Conservation (phyloP, 257 asterid genomes). For the Agastache rugosa region DNA sequence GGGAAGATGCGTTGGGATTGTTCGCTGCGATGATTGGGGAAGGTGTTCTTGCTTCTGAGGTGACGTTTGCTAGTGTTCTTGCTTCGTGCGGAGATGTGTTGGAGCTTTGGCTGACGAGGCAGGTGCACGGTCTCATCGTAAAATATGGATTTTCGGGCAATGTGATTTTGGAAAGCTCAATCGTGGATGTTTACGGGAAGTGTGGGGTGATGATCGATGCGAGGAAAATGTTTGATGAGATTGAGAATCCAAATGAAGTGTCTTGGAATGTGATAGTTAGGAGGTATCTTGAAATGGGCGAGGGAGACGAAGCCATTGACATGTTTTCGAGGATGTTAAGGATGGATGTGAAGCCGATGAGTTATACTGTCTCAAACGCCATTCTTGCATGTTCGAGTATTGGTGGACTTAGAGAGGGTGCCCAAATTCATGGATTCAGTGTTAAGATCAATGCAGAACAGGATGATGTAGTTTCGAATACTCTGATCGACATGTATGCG, state of each 20-base stretch:
- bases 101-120: slow-evolving; percentile 60
- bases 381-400: slow-evolving; percentile 70
- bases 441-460: slow-evolving; percentile 56
- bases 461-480: slow-evolving; percentile 64
- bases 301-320: slow-evolving; percentile 56
- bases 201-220: slow-evolving; percentile 70
- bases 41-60: slow-evolving; percentile 70
- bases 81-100: slow-evolving; percentile 56
- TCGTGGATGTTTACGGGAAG: slow-evolving; percentile 83
- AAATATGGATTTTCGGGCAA: slow-evolving; percentile 77
- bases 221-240: slow-evolving; percentile 77
- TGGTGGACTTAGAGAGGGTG: slow-evolving; percentile 57
- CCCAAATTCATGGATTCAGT: slow-evolving; percentile 73
- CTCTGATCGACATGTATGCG: slow-evolving; percentile 66
- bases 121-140: slow-evolving; percentile 70
- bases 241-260: slow-evolving; percentile 62
- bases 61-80: slow-evolving; percentile 77
- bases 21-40: slow-evolving; percentile 59
- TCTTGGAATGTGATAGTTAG: slow-evolving; percentile 91
- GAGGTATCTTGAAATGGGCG: slow-evolving; percentile 76
- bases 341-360: slow-evolving; percentile 59
- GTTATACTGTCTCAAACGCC: slow-evolving; percentile 73
- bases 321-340: slow-evolving; percentile 69
- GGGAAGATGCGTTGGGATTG: slow-evolving; percentile 48
- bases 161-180: slow-evolving; percentile 74